Evolutionary conservation across 1,284 basidiomycete genomes (phyloP), one percentile per base, ranked within the genome.

Genomic region (Blastosporella zonata): DNA sequence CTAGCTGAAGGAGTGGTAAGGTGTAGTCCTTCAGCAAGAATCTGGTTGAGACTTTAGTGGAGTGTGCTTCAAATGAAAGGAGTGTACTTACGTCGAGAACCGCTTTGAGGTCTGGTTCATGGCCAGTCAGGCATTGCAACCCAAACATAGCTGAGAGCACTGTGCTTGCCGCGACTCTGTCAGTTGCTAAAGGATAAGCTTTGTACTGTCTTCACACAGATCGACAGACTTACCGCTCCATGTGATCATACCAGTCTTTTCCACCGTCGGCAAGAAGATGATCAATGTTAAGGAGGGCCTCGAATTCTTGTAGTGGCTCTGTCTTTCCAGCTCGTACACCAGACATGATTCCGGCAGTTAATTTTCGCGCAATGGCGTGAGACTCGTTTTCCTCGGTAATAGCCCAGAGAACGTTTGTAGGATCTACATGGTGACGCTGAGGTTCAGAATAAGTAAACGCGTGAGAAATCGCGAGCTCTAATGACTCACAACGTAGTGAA

Each of bases 401-500:
- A n/a, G 21, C 38, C 38, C 38, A 39, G 38, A 23, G 25, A 6
- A 22, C 38, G n/a, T 27, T 39, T 7, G 38, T 39, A 4, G 38
- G 38, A 25, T 39, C 38, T 20, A 39, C 22, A 15, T 39, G 38
- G 8, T 39, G 15, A 15, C 38, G 38, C 38, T 39, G 38, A 39
- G 25, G 10, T 27, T 6, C 6, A 27, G 5, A 27, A 27, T 27
- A 10, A 27, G 10, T 10, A 27, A 6, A 27, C 25, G 6, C 25
- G 25, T n/a, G n/a, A n/a, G n/a, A n/a, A 27, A 27, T 27, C 6
- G 25, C 25, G 25, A 10, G 25, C 5, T 27, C 10, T 27, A 27
- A 21, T 29, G 18, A 42, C 41, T 42, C 8, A 42, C 41, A 28
- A 42, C 15, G 20, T 42, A 42, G 28, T 28, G 28, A 25, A 42